A percentile compares a stretch with the other conserved stretches of the same genome.
Conservation (phyloP, 2,329 filamentous ascomycete species). For the Beauveria pseudobassiana region DNA sequence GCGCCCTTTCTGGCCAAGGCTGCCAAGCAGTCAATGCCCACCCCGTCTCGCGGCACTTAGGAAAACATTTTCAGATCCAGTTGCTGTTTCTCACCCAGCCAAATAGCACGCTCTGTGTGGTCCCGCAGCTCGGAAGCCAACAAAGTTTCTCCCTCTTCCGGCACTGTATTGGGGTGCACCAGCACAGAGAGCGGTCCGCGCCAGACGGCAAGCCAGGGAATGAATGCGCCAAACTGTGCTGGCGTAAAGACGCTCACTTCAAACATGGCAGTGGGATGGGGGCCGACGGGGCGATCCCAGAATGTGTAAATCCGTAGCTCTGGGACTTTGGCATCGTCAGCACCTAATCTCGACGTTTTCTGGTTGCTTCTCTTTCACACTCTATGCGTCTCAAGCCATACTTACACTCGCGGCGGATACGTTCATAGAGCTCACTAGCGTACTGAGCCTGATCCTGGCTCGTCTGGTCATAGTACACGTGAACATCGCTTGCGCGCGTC, state of each 20-base stretch:
- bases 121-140: conserved; percentile 38
- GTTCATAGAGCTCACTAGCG: conserved; percentile 66
- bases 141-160: conserved; percentile 26
- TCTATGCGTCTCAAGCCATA: background rate
- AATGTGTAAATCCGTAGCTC: conserved; percentile 76
- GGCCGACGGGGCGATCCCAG: conserved; percentile 71
- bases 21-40: background rate
- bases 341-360: background rate
- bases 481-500: conserved; percentile 54
- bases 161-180: conserved; percentile 74
- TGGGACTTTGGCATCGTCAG: conserved; percentile 54
- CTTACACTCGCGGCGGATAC: conserved; percentile 73
- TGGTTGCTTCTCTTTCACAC: background rate
- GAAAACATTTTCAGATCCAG: background rate
- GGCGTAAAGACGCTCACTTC: conserved; percentile 86
- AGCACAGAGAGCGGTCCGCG: conserved; percentile 72
- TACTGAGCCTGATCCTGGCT: conserved; percentile 57
- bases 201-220: conserved; percentile 78
- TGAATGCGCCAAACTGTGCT: conserved; percentile 79
- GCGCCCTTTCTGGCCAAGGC: background rate
- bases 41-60: background rate
- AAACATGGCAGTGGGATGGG: conserved; percentile 82
- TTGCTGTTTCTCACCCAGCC: conserved; percentile 62
- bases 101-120: conserved; percentile 62
- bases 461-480: conserved; percentile 72